A percentile compares a stretch with the other conserved stretches of the same genome.
These are phyloP conservation scores for Keqinozyma sinolaborantium DNA, from an alignment of 1,139 yeast species.

Conservation along the genomic window DNA sequence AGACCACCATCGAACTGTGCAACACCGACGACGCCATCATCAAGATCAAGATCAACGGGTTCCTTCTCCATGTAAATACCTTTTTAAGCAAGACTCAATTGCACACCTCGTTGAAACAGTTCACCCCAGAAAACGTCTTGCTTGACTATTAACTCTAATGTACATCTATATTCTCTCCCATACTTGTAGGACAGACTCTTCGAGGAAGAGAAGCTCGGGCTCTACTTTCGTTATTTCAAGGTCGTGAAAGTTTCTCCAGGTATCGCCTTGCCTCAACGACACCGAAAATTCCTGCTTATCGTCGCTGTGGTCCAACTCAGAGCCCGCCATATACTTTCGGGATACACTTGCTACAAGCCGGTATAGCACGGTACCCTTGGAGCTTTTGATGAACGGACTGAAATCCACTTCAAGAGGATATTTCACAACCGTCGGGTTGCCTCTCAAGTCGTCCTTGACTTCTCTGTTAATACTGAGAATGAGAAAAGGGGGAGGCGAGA, in stretches of 20 bases:
- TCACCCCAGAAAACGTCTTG: background rate
- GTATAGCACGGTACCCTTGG: constrained; percentile 27
- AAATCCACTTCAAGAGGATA: constrained; percentile 49
- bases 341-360: constrained; percentile 21
- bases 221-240: constrained; percentile 44
- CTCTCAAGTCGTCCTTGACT: constrained; percentile 33
- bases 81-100: constrained; percentile 16
- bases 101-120: constrained; percentile 9
- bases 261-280: constrained; percentile 30
- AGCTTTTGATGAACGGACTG: constrained; percentile 22
- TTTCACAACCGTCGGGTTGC: constrained; percentile 64
- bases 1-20: constrained; percentile 11
- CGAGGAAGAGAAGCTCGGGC: constrained; percentile 57
- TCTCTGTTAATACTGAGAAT: constrained; percentile 26
- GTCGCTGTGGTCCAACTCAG: constrained; percentile 24
- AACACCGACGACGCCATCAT: constrained; percentile 7
- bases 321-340: constrained; percentile 8
- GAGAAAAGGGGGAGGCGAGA: background rate
- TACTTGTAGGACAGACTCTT: constrained; percentile 63
- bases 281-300: constrained; percentile 49
- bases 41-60: constrained; percentile 13
- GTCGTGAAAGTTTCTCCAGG: constrained; percentile 62
- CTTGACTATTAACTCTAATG: background rate
- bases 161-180: constrained; percentile 41
- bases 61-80: constrained; percentile 15